A percentile compares a stretch with the other conserved stretches of the same genome.
These are phyloP conservation scores for Huntiella omanensis DNA, from an alignment of 2,329 filamentous ascomycete genomes.

Conservation along the genomic window DNA sequence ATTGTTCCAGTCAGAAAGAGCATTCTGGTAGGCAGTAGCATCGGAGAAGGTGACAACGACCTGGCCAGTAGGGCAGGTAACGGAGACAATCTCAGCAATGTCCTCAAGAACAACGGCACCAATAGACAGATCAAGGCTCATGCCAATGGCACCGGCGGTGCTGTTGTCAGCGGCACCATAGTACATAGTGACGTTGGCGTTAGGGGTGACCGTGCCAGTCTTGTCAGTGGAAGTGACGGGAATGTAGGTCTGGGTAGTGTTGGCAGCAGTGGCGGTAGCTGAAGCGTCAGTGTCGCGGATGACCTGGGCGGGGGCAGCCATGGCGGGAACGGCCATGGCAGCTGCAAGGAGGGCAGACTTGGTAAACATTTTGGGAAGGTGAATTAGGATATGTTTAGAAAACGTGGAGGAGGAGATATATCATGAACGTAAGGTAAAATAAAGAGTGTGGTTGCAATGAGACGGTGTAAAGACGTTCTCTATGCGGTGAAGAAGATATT, in stretches of 20 bases:
- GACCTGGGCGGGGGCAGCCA: not conserved
- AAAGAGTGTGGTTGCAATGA: not conserved
- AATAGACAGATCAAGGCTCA: slow-evolving; percentile 13
- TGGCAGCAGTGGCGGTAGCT: not conserved
- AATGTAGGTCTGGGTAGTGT: slow-evolving; percentile 5
- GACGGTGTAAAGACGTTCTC: not conserved
- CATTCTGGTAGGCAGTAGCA: slow-evolving; percentile 11
- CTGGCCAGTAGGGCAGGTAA: slow-evolving; percentile 11
- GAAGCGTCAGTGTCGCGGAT: not conserved
- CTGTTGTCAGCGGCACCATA: slow-evolving; percentile 13
- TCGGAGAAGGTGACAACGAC: slow-evolving; percentile 13
- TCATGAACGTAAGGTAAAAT: too few relatives aligned
- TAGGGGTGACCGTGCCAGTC: slow-evolving; percentile 3
- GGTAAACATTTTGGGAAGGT: not conserved
- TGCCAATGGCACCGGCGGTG: slow-evolving; percentile 12
- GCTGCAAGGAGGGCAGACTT: not conserved
- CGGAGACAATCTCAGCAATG: slow-evolving; percentile 11
- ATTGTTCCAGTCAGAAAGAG: slow-evolving; percentile 12
- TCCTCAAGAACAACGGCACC: slow-evolving; percentile 14
- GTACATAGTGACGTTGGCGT: slow-evolving; percentile 6
- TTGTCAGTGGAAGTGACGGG: slow-evolving; percentile 8
- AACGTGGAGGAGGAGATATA: too few relatives aligned
- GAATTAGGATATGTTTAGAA: not conserved
- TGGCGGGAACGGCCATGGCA: not conserved
- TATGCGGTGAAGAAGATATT: not conserved